These are phyloP conservation scores for Diaporthe australafricana DNA, from an alignment of 2,329 filamentous ascomycete species.

Conservation along the genomic window DNA sequence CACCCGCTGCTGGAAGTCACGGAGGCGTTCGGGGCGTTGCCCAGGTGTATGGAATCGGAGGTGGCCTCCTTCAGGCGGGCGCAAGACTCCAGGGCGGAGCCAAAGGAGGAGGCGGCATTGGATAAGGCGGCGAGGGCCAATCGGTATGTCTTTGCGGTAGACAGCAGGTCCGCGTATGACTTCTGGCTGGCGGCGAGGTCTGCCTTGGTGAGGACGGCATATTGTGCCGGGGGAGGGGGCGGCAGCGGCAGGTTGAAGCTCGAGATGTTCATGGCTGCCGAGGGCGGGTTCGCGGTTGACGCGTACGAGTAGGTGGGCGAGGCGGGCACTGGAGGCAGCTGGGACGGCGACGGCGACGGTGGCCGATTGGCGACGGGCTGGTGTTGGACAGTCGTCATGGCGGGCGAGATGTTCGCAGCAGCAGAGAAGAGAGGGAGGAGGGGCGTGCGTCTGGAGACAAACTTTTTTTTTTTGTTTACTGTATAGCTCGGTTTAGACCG, in stretches of 20 bases:
- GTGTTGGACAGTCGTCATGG: slow-evolving; percentile 31
- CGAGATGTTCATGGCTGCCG: slow-evolving; percentile 47
- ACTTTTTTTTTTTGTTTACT: slow-evolving; percentile 25
- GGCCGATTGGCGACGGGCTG: slow-evolving; percentile 39
- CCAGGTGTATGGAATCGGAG: slow-evolving; percentile 64
- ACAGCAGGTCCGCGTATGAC: slow-evolving; percentile 71
- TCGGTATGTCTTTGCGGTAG: slow-evolving; percentile 73
- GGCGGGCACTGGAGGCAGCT: slow-evolving; percentile 69
- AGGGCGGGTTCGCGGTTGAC: slow-evolving; percentile 67
- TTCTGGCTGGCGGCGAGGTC: slow-evolving; percentile 73
- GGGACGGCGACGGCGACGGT: slow-evolving; percentile 64
- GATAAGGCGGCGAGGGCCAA: slow-evolving; percentile 71
- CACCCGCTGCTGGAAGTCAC: slow-evolving; percentile 63
- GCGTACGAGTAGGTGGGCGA: slow-evolving; percentile 74
- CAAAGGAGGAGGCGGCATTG: slow-evolving; percentile 71
- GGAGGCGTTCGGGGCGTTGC: slow-evolving; percentile 41
- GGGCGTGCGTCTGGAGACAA: slow-evolving; percentile 46
- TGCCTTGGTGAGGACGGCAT: slow-evolving; percentile 70
- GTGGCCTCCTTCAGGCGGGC: slow-evolving; percentile 76
- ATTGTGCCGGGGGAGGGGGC: slow-evolving; percentile 67
- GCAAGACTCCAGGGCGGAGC: slow-evolving; percentile 73
- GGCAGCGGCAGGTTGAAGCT: slow-evolving; percentile 69
- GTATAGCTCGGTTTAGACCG: slow-evolving; percentile 16
- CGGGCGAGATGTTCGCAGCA: not conserved
- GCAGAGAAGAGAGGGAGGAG: not conserved